Base-by-base conservation (phyloP, 2,329 filamentous ascomycete species). In the Colletotrichum cordylinicola region DNA sequence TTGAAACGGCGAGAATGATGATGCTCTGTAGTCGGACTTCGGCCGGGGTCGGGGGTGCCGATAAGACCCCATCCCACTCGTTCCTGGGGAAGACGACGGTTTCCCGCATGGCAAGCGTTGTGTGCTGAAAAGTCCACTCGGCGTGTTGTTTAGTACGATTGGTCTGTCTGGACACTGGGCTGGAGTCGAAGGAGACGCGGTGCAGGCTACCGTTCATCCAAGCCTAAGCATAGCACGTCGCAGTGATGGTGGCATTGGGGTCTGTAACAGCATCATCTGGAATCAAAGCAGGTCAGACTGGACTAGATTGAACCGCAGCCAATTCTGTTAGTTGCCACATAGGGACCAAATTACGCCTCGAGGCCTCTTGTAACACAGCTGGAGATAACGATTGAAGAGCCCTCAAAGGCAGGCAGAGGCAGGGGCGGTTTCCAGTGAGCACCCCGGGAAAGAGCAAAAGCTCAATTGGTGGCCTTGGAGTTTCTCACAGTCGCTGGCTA, bases 1-100 rank as follows among this genome's bases (percentile, higher is more conserved):
- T 64, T 16, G 84, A 83, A n/a, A 83, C 80, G 33, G 80, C 72
- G 35, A 84, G 72, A 33, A 86, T 84, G 39, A 82, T 79, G 9
- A 73, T 70, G 76, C 80, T 84, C 35, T 84, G 78, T 10, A 79
- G 70, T 13, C 75, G 62, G 18, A 80, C 78, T 39, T 82, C 62
- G 16, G 37, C 31, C 6, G 70, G 72, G 9, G 76, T 69, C 4
- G 77, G 76, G 6, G 82, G 81, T 3, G 79, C 79, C 12, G 80
- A 79, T 24, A 80, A 72, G 13, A 73, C 71, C 67, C 70, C 65
- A n/a, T 58, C 31, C 21, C 5, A 29, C 12, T 43, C 55, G 16
- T 52, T 61, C 39, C 33, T 48, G 13, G 43, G 56, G 18, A 31
- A 31, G 21, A 67, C 18, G 16, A 27, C 7, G 29, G 29, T 16